These are phyloP conservation scores for Scytalidium sp. DNA, from an alignment of 2,329 filamentous ascomycete genomes.

Conservation along the genomic window DNA sequence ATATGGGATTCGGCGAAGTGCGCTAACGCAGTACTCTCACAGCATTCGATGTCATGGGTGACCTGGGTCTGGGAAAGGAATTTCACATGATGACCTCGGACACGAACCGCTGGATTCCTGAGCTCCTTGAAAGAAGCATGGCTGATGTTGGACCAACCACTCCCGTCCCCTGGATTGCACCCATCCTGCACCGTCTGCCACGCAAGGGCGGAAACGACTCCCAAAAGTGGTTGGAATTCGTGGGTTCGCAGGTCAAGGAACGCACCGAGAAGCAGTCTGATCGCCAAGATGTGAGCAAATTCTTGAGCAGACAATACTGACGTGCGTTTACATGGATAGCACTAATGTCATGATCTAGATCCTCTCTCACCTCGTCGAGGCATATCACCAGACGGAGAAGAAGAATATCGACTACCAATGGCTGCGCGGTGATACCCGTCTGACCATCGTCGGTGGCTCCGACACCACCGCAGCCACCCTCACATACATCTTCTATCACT, in stretches of 20 bases:
- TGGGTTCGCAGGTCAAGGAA: conserved; percentile 11
- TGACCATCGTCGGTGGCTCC: conserved; percentile 32
- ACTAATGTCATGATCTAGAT: conserved; percentile 10
- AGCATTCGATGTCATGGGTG: conserved; percentile 25
- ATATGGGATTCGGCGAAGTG: too few species aligned
- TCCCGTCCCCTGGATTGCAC: conserved; percentile 19
- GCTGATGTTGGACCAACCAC: conserved; percentile 10
- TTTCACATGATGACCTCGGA: conserved; percentile 20
- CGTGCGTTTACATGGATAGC: not conserved
- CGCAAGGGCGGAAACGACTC: not conserved
- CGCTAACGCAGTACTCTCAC: not conserved
- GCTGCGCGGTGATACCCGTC: conserved; percentile 9
- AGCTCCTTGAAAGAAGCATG: conserved; percentile 10
- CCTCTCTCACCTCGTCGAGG: conserved; percentile 12
- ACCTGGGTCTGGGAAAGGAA: conserved; percentile 21
- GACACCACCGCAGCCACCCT: conserved; percentile 38
- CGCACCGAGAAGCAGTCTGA: conserved; percentile 8
- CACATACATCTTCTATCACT: conserved; percentile 35
- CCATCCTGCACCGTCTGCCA: conserved; percentile 15
- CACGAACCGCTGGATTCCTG: conserved; percentile 7
- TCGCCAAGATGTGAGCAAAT: not conserved
- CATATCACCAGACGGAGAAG: not conserved
- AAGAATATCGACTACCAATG: not conserved
- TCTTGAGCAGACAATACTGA: not conserved
- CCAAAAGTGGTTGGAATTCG: conserved; percentile 11